phyloP scores from a whole-genome alignment of 139 green algal species.

The Chlorella sorokiniana region DNA sequence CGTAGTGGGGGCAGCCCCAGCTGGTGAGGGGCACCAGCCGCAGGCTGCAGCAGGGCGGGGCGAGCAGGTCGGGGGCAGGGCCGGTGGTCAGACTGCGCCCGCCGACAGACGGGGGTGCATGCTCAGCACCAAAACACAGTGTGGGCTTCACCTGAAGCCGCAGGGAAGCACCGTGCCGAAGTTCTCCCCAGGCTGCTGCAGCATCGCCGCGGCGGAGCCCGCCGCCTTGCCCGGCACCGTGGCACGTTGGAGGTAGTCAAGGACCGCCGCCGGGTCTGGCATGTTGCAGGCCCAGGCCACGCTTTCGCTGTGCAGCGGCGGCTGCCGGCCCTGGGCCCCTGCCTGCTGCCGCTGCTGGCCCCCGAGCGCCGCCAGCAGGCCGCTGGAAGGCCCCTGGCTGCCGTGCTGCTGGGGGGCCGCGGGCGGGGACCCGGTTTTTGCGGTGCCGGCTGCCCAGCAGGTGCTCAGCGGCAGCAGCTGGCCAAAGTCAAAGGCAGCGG shows the following conservation, averaged over 20 bases:
- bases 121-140: background rate
- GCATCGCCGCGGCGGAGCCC: background rate
- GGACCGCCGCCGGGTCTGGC: slow-evolving; percentile 15
- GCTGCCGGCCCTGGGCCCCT: background rate
- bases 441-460: background rate
- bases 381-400: too few species aligned
- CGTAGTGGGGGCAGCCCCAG: slow-evolving; percentile 52
- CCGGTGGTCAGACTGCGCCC: background rate
- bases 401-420: background rate
- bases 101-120: too few species aligned
- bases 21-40: slow-evolving; percentile 42
- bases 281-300: slow-evolving; percentile 30
- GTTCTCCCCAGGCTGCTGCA: slow-evolving; percentile 29
- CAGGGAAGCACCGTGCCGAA: slow-evolving; percentile 46
- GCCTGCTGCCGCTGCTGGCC: slow-evolving; percentile 14
- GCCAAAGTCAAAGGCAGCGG: slow-evolving; percentile 35
- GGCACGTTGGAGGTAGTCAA: slow-evolving; percentile 20
- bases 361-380: background rate
- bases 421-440: background rate
- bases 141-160: slow-evolving; percentile 36
- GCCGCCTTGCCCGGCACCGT: background rate
- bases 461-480: slow-evolving; percentile 37
- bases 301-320: background rate
- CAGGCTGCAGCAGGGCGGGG: slow-evolving; percentile 22
- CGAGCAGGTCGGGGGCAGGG: background rate